These are phyloP conservation scores for Tilletia walkeri DNA, from an alignment of 1,284 basidiomycete species.

Conservation along the genomic window DNA sequence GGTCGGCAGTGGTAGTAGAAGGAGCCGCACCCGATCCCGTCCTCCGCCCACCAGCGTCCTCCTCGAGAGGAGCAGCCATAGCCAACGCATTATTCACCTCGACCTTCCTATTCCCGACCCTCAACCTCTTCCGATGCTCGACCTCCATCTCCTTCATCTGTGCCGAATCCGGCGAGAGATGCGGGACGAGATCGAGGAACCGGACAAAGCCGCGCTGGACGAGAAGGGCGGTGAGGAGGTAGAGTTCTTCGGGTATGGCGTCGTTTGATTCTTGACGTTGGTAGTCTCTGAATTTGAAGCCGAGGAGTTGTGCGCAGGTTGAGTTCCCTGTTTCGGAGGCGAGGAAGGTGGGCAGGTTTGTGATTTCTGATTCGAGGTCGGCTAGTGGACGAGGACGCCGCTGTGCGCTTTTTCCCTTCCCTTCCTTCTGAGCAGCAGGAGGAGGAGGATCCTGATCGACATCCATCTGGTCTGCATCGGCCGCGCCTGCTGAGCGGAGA, in stretches of 20 bases:
- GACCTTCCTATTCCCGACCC: background rate
- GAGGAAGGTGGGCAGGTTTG: background rate
- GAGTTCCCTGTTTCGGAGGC: constrained; percentile 59
- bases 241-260: constrained; percentile 70
- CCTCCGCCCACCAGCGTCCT: constrained; percentile 59
- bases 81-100: constrained; percentile 67
- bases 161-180: constrained; percentile 62
- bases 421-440: background rate
- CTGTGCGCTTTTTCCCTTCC: constrained; percentile 1
- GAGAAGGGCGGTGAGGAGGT: constrained; percentile 78
- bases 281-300: constrained; percentile 91
- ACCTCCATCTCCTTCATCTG: constrained; percentile 60
- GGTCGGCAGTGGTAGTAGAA: constrained; percentile 29
- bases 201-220: constrained; percentile 83
- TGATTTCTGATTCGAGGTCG: background rate
- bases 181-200: constrained; percentile 79
- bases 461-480: background rate
- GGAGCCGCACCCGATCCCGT: background rate
- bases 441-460: background rate
- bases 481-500: constrained; percentile 8
- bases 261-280: constrained; percentile 62
- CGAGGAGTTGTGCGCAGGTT: constrained; percentile 78
- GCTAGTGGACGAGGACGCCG: background rate
- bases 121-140: constrained; percentile 63
- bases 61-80: constrained; percentile 81